Base-by-base conservation (phyloP, 2,329 filamentous ascomycete species). In the Fusarium nelsonii region DNA sequence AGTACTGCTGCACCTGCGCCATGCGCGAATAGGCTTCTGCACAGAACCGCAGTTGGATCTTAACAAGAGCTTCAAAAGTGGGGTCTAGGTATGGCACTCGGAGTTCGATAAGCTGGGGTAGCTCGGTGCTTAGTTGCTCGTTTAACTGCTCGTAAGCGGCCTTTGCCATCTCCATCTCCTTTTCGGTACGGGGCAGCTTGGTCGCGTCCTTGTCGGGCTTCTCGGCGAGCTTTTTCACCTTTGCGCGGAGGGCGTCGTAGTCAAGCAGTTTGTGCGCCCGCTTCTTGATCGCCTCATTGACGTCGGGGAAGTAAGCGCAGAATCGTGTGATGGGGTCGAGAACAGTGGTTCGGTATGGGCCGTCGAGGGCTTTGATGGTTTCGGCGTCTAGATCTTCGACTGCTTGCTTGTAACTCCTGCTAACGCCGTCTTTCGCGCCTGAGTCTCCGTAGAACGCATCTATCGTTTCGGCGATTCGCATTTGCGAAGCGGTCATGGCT, bases 241-340 rank as follows among this genome's bases (percentile, higher is more conserved):
- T 97, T 71, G 94, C 93, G 68, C 96, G 92, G 81, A 98, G 90
- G 18, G 94, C 90, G 79, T 99, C 96, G 84, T 99, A 99, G 82
- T 99, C 97, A 73, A 98, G 92, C 59, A 98, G 91, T 82, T 99
- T 99, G 87, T 99, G 92, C 76, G 97, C 92, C 76, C 97, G 93
- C 84, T 99, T 99, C 84, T 98, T 99, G 82, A 99, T 97, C 81
- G 95, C 97, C 83, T 97, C 94, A 82, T 99, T 99, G 78, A 99
- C 94, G 79, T 99, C 96, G 34, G 96, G 95, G 81, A 99, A 99
- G 84, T 99, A 99, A 72, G 93, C 93, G 83, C 95, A 98, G 84
- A 98, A 99, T 70, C 94, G 89, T 69, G 91, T 91, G 78, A 99
- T 99, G 41, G 96, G 96, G 74, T 99, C 96, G 48, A 99, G 87